phyloP scores from a whole-genome alignment of 1,284 basidiomycete species.

The Fomitopsis pinicola region DNA sequence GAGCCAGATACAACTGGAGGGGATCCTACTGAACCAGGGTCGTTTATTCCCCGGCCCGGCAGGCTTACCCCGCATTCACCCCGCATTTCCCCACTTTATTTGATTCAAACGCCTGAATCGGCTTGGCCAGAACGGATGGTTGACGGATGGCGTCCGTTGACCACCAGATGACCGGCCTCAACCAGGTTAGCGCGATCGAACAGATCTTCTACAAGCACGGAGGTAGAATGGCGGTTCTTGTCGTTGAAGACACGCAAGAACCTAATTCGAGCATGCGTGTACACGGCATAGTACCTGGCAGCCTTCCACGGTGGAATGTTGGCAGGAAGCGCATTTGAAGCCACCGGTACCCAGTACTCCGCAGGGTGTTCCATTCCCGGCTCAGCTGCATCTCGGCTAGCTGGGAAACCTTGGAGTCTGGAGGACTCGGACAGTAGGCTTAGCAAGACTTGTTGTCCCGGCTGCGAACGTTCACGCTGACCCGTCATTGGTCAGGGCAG shows the following conservation, averaged over 20 bases:
- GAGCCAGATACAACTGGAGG: background rate
- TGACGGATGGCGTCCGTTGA: background rate
- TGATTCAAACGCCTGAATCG: background rate
- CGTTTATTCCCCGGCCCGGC: background rate
- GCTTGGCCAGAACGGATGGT: background rate
- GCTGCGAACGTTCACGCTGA: background rate
- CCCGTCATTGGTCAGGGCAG: background rate
- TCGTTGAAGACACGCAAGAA: background rate
- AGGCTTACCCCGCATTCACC: background rate
- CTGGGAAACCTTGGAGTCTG: background rate
- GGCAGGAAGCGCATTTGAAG: background rate
- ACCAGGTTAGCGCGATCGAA: background rate
- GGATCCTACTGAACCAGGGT: background rate
- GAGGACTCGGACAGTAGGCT: background rate
- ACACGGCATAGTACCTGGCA: background rate
- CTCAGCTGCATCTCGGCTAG: background rate
- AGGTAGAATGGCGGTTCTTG: background rate
- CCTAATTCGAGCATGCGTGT: background rate
- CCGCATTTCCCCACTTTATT: background rate
- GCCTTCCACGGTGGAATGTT: background rate
- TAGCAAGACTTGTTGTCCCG: background rate
- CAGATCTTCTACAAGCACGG: background rate
- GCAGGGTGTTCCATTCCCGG: background rate
- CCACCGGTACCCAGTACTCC: background rate
- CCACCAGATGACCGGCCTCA: background rate